Percentiles rank a stretch among this genome's conserved stretches.
These are phyloP conservation scores for Melocanna baccifera DNA, from an alignment of 176 grass and related monocot genomes.

Conservation along the genomic window DNA sequence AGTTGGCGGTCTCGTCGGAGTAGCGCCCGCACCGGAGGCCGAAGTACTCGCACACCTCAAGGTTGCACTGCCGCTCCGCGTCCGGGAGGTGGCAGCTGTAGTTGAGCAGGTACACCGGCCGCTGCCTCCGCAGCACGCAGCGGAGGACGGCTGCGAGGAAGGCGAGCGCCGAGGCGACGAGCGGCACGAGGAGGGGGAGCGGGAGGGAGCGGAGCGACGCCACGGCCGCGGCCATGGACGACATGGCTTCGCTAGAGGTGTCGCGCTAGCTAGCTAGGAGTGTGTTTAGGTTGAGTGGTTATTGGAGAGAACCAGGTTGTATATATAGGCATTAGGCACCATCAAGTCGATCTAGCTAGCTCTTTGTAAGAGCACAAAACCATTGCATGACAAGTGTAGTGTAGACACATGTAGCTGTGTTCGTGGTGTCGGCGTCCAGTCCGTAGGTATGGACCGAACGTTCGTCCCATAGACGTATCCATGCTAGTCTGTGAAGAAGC, in stretches of 20 bases:
- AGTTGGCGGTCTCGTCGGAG: slow-evolving; percentile 47
- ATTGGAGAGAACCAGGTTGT: not conserved
- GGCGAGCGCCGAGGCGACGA: slow-evolving; percentile 4
- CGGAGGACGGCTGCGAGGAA: slow-evolving; percentile 29
- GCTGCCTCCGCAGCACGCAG: slow-evolving; percentile 33
- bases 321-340: slow-evolving; percentile 18
- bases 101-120: slow-evolving; percentile 55
- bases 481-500: too few relatives aligned
- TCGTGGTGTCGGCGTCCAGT: too few relatives aligned
- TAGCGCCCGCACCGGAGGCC: slow-evolving; percentile 39
- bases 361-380: not conserved
- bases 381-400: too few relatives aligned
- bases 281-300: not conserved
- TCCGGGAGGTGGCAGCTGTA: slow-evolving; percentile 79
- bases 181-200: slow-evolving; percentile 9
- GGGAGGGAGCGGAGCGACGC: slow-evolving; percentile 27
- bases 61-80: slow-evolving; percentile 46
- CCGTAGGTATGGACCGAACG: too few relatives aligned
- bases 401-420: too few relatives aligned
- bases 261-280: not conserved
- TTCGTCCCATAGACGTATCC: too few relatives aligned
- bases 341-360: not conserved
- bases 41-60: slow-evolving; percentile 81
- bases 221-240: not conserved
- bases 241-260: not conserved